Base-by-base conservation (phyloP, 1,139 yeast species). In the Suhomyces guaymorum region DNA sequence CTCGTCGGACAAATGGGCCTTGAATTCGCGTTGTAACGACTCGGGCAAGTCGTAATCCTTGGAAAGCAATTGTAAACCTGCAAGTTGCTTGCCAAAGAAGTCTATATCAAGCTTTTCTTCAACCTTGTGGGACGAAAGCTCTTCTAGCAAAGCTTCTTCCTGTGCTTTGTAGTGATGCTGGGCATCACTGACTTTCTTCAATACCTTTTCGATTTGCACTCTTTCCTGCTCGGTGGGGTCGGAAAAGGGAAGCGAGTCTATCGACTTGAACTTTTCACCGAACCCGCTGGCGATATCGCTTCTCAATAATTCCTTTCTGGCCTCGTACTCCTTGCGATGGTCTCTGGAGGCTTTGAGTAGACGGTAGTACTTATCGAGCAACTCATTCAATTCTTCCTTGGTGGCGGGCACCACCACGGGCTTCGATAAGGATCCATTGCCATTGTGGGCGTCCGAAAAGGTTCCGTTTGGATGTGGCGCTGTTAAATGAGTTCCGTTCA, bases 41-140 rank as follows among this genome's bases (percentile, higher is more conserved):
- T 67, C 66, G 7, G 97, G 95, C 31, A 94, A 59, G 51, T 86
- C 94, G 46, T 87, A 53, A 55, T 89, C 95, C 46, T 78, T 82
- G 2, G 95, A 75, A 34, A 92, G 64, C 21, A 89, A 57, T 55
- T 89, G 89, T 46, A 87, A 76, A 0, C 94, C 87, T 18, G 80
- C 66, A 17, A 92, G 61, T 58, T 90, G 97, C 34, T 78, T 73
- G 37, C 75, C 70, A 39, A 90, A 65, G 33, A 82, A 57, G 4
- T 63, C 67, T 14, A 66, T 47, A 55, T 88, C 87, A 17, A 72
- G 39, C 14, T 18, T 24, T 1, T 33, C 30, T 8, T 38, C 33
- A n/a, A 29, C 20, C 12, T 30, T 18, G 7, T 26, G 28, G 4
- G 37, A 26, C 19, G 31, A 32, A 14, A 47, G 20, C 6, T 52